Evolutionary conservation across 169 alveolate species (phyloP).

Genomic region (Blepharisma undulans): DNA sequence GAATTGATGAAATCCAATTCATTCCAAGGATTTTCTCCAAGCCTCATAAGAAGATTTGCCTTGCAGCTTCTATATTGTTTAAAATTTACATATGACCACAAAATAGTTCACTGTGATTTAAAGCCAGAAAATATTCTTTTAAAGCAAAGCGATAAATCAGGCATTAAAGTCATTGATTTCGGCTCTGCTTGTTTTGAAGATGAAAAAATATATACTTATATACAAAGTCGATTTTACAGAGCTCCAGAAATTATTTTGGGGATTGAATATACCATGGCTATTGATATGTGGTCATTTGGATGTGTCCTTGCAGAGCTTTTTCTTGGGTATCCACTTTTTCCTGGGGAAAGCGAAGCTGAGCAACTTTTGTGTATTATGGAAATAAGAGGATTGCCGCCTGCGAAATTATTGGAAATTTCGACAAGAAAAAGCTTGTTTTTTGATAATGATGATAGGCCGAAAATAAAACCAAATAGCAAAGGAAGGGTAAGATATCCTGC

Average conservation of each 20-base stretch:
- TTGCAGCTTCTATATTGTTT: conserved; percentile 66
- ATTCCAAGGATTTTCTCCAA: conserved; percentile 61
- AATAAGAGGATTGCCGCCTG: conserved; percentile 74
- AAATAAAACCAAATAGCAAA: conserved; percentile 51
- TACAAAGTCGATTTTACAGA: conserved; percentile 76
- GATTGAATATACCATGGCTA: conserved; percentile 53
- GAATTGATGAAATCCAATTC: conserved; percentile 61
- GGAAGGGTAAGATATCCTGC: conserved; percentile 67
- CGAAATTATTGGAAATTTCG: conserved; percentile 50
- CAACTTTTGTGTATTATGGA: conserved; percentile 78
- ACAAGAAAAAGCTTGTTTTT: conserved; percentile 73
- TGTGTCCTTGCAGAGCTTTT: conserved; percentile 71
- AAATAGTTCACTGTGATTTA: conserved; percentile 83
- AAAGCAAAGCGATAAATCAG: conserved; percentile 57
- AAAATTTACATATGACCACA: conserved; percentile 53
- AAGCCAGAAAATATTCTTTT: conserved; percentile 84
- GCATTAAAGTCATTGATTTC: conserved; percentile 73
- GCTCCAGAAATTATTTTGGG: conserved; percentile 79
- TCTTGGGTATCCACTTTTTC: conserved; percentile 79
- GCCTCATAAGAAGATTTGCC: conserved; percentile 64
- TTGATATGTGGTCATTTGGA: conserved; percentile 81
- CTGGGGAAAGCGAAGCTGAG: conserved; percentile 78
- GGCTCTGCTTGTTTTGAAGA: conserved; percentile 74
- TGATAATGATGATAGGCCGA: conserved; percentile 70
- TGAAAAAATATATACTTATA: conserved; percentile 64